Percentiles rank a stretch among this genome's conserved stretches.
These are phyloP conservation scores for Mortierella sp. DNA, from an alignment of 371 early-diverging fungal species.

Conservation along the genomic window DNA sequence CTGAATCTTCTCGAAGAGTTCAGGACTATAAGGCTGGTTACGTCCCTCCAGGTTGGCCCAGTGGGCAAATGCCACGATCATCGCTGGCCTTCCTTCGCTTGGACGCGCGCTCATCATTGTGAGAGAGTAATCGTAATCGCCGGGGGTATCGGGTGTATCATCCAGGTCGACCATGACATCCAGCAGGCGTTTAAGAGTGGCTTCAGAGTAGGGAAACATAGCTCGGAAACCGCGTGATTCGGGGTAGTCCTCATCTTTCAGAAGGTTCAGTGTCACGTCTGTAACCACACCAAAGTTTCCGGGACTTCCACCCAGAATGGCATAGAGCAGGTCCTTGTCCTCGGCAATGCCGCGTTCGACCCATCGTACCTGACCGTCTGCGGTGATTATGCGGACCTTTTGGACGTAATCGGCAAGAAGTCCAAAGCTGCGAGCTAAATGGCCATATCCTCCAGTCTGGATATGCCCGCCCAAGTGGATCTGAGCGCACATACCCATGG, in stretches of 20 bases:
- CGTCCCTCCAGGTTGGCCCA: constrained; percentile 49
- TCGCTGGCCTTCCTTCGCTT: not conserved
- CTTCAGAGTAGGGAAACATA: constrained; percentile 13
- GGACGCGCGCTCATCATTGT: constrained; percentile 11
- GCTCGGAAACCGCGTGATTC: constrained; percentile 36
- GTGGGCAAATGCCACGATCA: constrained; percentile 43
- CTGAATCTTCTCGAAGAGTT: constrained; percentile 28
- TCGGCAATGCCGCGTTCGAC: constrained; percentile 9
- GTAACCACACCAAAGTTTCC: constrained; percentile 58
- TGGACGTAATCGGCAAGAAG: constrained; percentile 50
- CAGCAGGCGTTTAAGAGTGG: constrained; percentile 26
- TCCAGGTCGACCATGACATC: constrained; percentile 30
- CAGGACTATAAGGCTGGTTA: constrained; percentile 11
- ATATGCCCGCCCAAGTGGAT: constrained; percentile 50
- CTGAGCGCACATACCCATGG: constrained; percentile 39
- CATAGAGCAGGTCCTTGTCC: constrained; percentile 38
- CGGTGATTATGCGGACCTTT: constrained; percentile 52
- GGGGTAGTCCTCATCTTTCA: constrained; percentile 39
- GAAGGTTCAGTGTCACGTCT: constrained; percentile 30
- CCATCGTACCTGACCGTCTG: constrained; percentile 21
- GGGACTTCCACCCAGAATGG: constrained; percentile 49
- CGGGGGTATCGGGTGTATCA: constrained; percentile 15
- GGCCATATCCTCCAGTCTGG: constrained; percentile 56
- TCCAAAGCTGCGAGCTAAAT: constrained; percentile 47
- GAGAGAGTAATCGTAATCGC: constrained; percentile 39